Percentiles rank a stretch among this genome's conserved stretches.
Evolutionary conservation across 2,329 filamentous ascomycete genomes (phyloP).

Genomic region (Diaporthe ilicicola): DNA sequence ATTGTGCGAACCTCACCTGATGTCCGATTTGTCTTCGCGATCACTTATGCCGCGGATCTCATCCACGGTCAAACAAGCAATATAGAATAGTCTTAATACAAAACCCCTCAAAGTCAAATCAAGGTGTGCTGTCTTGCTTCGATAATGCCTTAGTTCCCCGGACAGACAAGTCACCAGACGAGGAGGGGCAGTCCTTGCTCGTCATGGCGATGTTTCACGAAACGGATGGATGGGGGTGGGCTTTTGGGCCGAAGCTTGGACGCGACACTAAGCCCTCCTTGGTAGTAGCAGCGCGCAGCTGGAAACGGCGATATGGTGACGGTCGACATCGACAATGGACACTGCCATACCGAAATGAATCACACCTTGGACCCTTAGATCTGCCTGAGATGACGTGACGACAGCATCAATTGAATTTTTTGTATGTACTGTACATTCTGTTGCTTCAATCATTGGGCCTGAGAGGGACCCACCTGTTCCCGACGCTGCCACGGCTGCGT

Average conservation of each 20-base stretch:
- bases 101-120: not conserved
- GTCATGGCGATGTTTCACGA: constrained; percentile 19
- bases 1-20: not conserved
- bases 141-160: not conserved
- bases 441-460: not conserved
- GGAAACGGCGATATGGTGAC: not conserved
- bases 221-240: not conserved
- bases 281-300: not conserved
- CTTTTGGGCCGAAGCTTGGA: not conserved
- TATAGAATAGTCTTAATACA: not conserved
- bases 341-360: not conserved
- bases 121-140: not conserved
- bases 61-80: not conserved
- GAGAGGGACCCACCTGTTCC: constrained; percentile 14
- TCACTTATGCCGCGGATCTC: not conserved
- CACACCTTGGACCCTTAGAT: not conserved
- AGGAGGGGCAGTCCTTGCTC: not conserved
- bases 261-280: not conserved
- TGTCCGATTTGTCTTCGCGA: not conserved
- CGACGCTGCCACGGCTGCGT: constrained; percentile 14
- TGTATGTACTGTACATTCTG: not conserved
- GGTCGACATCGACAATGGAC: not conserved
- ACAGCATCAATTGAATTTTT: not conserved
- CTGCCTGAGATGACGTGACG: not conserved
- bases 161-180: constrained; percentile 3